phyloP scores from a whole-genome alignment of 2,329 filamentous ascomycete genomes.

The Ilyonectria destructans region DNA sequence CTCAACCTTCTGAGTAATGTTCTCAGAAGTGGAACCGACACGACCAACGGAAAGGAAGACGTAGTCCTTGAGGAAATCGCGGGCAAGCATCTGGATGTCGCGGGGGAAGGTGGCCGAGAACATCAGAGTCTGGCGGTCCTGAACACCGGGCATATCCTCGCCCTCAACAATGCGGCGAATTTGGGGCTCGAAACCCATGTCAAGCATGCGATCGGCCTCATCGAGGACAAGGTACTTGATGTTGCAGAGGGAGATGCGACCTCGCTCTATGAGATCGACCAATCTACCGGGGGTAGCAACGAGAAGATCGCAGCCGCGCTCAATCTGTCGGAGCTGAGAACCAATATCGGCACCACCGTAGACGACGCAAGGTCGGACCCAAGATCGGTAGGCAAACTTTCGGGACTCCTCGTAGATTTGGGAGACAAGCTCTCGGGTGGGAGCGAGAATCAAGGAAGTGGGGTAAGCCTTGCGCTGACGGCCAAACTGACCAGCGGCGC shows the following conservation, averaged over 20 bases:
- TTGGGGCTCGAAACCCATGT: conserved; percentile 99
- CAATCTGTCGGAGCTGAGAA: conserved; percentile 97
- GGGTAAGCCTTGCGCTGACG: conserved; percentile 98
- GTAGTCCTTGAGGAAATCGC: conserved; percentile 99
- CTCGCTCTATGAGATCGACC: conserved; percentile 98
- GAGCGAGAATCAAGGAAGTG: conserved; percentile 94
- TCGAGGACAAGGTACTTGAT: conserved; percentile 99
- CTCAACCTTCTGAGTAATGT: conserved; percentile 99
- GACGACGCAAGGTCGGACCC: conserved; percentile 98
- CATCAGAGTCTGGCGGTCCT: conserved; percentile 97
- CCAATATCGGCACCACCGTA: conserved; percentile 99
- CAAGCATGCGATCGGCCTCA: conserved; percentile 99
- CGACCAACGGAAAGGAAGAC: conserved; percentile 98
- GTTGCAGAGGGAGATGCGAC: conserved; percentile 96
- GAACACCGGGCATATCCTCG: conserved; percentile 93
- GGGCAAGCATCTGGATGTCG: conserved; percentile 98
- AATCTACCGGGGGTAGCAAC: conserved; percentile 98
- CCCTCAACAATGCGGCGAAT: conserved; percentile 98
- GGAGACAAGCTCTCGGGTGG: conserved; percentile 97
- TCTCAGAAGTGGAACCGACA: conserved; percentile 99
- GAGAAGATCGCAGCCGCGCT: conserved; percentile 95
- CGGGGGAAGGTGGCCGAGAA: conserved; percentile 99
- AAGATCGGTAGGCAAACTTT: conserved; percentile 99
- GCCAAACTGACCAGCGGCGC: conserved; percentile 81
- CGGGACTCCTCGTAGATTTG: conserved; percentile 98